Evolutionary conservation across 208 protist species (phyloP).

Genomic region (Naegleria fowleri): DNA sequence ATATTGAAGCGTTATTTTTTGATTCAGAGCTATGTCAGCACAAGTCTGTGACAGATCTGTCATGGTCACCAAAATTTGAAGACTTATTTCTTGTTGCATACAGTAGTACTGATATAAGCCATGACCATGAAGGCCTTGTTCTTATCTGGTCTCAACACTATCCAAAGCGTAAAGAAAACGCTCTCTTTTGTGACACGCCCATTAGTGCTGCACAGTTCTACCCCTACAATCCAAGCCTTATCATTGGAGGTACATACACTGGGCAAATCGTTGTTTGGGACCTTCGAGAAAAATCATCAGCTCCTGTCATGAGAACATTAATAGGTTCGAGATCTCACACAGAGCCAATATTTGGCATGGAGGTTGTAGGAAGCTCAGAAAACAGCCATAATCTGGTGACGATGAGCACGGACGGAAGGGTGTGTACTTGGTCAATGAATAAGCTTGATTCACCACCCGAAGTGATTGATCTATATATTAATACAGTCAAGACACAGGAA

Average conservation of each 20-base stretch:
- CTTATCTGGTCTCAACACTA: neutral
- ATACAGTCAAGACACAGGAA: neutral
- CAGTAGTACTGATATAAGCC: neutral
- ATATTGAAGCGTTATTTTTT: neutral
- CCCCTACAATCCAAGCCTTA: constrained; percentile 5
- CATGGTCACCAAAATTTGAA: neutral
- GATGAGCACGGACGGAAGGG: constrained; percentile 16
- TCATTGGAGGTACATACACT: constrained; percentile 31
- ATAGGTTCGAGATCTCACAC: constrained; percentile 16
- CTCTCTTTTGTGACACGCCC: neutral
- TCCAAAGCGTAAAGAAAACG: neutral
- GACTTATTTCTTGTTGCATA: constrained; percentile 7
- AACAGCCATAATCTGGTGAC: constrained; percentile 2
- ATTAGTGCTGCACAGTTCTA: neutral
- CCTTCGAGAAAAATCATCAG: neutral
- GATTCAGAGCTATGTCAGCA: neutral
- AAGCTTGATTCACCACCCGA: constrained; percentile 5
- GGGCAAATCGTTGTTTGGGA: constrained; percentile 34
- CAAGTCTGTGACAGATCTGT: neutral
- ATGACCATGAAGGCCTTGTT: neutral
- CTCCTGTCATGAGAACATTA: neutral
- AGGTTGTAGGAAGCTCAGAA: constrained; percentile 14
- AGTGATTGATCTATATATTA: neutral
- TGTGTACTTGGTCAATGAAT: constrained; percentile 22
- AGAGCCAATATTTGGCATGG: constrained; percentile 32